phyloP scores from a whole-genome alignment of 352 stramenopile species.

The Elongisporangium senticosum region DNA sequence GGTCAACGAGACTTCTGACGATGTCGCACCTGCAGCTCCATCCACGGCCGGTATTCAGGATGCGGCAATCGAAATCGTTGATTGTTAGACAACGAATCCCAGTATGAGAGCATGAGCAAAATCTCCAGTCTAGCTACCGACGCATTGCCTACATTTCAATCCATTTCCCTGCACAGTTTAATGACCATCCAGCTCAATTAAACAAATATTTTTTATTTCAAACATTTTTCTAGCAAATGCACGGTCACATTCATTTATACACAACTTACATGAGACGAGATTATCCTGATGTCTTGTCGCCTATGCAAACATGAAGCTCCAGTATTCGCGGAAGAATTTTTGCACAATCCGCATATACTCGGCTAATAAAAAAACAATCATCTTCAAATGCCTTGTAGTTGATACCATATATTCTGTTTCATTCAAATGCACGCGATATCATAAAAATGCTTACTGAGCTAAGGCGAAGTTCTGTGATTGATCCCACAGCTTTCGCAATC shows the following conservation, averaged over 20 bases:
- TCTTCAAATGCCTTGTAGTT: background rate
- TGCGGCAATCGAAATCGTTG: background rate
- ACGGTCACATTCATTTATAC: background rate
- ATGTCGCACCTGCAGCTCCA: background rate
- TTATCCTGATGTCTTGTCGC: slow-evolving; percentile 2
- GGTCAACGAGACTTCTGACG: background rate
- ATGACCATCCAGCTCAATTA: background rate
- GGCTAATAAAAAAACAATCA: background rate
- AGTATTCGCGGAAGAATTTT: background rate
- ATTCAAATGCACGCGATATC: background rate
- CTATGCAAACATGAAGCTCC: background rate
- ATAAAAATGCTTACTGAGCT: background rate
- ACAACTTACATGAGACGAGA: background rate
- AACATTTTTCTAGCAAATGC: background rate
- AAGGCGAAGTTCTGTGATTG: background rate
- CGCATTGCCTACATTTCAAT: background rate
- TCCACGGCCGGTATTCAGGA: background rate
- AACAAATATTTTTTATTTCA: background rate
- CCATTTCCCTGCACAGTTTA: background rate
- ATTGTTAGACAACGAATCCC: background rate
- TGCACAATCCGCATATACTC: background rate
- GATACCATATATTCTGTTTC: background rate
- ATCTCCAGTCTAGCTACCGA: background rate
- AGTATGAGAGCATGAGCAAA: background rate
- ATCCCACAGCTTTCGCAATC: slow-evolving; percentile 7